Evolutionary conservation across 345 rosid genomes (phyloP).

Genomic region (Citrus sp.): DNA sequence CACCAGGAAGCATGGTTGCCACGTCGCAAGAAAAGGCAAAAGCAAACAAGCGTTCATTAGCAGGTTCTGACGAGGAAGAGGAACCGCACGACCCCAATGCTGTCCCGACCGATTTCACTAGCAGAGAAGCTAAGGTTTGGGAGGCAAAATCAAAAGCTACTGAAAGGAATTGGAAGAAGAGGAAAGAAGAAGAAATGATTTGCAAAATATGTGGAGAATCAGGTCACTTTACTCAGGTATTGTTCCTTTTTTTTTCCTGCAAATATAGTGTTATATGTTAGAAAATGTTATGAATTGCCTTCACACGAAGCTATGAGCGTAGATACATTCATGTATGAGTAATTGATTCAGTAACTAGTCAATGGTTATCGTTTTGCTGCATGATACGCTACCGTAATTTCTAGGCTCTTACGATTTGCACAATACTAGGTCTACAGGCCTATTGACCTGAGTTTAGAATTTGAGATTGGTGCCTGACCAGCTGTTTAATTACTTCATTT

Average conservation of each 20-base stretch:
- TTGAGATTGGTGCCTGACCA: not conserved
- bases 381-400: not conserved
- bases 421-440: not conserved
- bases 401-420: not conserved
- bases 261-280: not conserved
- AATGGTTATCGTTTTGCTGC: not conserved
- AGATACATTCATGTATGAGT: not conserved
- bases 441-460: not conserved
- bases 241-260: not conserved
- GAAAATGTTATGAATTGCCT: not conserved
- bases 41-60: conserved; percentile 48
- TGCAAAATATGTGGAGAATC: conserved; percentile 97
- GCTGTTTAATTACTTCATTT: not conserved
- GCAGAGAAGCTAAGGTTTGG: conserved; percentile 99
- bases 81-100: conserved; percentile 87
- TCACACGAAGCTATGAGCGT: not conserved
- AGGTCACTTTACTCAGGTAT: conserved; percentile 97
- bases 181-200: conserved; percentile 98
- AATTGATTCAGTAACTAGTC: not conserved
- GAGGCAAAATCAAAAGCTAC: conserved; percentile 99
- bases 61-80: conserved; percentile 71
- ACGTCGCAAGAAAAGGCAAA: conserved; percentile 48
- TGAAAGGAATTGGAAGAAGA: conserved; percentile 98
- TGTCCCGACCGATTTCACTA: conserved; percentile 96
- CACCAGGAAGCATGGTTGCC: conserved; percentile 37